Percentiles rank a stretch among this genome's conserved stretches.
phyloP scores from a whole-genome alignment of 2,329 filamentous ascomycete species.

The Neofusicoccum sp. region DNA sequence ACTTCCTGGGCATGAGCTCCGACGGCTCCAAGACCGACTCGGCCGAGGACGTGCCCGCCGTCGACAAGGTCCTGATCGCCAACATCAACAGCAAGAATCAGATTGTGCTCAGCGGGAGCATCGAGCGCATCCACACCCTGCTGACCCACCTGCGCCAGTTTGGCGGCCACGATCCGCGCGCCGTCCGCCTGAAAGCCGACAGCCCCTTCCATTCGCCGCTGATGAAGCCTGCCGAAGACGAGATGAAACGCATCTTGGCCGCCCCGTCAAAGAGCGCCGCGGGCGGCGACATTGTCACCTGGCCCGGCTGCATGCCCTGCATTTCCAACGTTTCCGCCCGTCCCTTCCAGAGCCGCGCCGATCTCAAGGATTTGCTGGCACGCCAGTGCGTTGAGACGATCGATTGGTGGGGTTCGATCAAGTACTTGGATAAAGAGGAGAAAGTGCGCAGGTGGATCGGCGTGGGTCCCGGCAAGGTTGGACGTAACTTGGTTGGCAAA shows the following conservation, averaged over 20 bases:
- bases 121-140: conserved; percentile 76
- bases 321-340: conserved; percentile 82
- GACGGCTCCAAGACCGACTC: conserved; percentile 67
- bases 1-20: conserved; percentile 70
- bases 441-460: conserved; percentile 84
- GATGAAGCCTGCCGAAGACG: conserved; percentile 78
- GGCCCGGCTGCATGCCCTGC: conserved; percentile 72
- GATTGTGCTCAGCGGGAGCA: conserved; percentile 86
- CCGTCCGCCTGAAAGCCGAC: conserved; percentile 81
- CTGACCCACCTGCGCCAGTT: conserved; percentile 85
- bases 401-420: conserved; percentile 90
- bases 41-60: conserved; percentile 66
- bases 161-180: conserved; percentile 84
- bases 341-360: conserved; percentile 70
- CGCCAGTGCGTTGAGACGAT: conserved; percentile 89
- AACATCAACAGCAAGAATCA: conserved; percentile 97
- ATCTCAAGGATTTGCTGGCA: conserved; percentile 76
- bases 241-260: conserved; percentile 68
- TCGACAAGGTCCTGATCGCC: conserved; percentile 84
- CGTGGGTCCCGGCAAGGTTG: conserved; percentile 90
- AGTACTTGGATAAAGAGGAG: conserved; percentile 80
- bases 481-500: conserved; percentile 88
- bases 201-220: conserved; percentile 89
- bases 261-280: conserved; percentile 53
- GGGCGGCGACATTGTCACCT: conserved; percentile 66